phyloP scores from a whole-genome alignment of 768 basidiomycete genomes.

The Lenzites betulinus region DNA sequence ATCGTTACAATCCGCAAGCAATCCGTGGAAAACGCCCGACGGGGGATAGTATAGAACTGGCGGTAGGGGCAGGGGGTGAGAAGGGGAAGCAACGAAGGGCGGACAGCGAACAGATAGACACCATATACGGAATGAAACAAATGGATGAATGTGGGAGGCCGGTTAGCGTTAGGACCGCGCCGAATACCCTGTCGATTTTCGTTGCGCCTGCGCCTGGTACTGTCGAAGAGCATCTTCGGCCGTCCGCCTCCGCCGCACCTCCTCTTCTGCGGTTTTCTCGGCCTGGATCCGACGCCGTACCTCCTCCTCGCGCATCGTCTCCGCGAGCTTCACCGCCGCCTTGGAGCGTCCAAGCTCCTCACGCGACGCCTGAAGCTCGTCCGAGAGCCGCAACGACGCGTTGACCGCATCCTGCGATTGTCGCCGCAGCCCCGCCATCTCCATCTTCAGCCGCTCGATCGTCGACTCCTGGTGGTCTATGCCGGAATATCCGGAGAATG shows the following conservation, averaged over 20 bases:
- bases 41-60: not conserved
- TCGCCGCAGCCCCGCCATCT: conserved; percentile 62
- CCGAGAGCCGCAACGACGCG: conserved; percentile 63
- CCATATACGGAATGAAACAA: conserved; percentile 5
- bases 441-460: conserved; percentile 65
- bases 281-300: conserved; percentile 56
- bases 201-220: conserved; percentile 25
- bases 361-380: conserved; percentile 68
- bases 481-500: conserved; percentile 25
- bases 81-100: not conserved
- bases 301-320: conserved; percentile 65
- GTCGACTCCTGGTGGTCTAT: conserved; percentile 39
- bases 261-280: conserved; percentile 54
- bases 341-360: conserved; percentile 58
- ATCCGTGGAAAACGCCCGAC: conserved; percentile 10
- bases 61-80: no score
- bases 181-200: conserved; percentile 20
- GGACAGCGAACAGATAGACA: not conserved
- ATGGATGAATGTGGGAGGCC: not conserved
- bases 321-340: conserved; percentile 54
- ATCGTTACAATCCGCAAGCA: conserved; percentile 16
- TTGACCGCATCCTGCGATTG: conserved; percentile 71
- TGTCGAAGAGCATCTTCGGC: conserved; percentile 53
- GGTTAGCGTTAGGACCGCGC: conserved; percentile 13
- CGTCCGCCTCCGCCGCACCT: conserved; percentile 44